phyloP scores from a whole-genome alignment of 2,329 filamentous ascomycete species.

The Bipolaris sorokiniana region DNA sequence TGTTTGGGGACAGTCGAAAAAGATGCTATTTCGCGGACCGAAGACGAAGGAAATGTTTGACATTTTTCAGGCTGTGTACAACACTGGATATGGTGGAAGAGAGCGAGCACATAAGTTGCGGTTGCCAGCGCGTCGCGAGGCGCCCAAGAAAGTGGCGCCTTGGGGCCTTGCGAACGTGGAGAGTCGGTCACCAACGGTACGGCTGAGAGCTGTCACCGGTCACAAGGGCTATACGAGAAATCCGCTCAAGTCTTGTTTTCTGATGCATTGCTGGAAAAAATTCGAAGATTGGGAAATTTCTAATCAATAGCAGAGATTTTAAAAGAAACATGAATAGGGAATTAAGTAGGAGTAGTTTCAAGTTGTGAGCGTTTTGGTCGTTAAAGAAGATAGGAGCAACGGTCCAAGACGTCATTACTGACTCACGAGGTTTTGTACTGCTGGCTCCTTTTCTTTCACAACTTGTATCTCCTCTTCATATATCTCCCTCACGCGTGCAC shows the following conservation, averaged over 20 bases:
- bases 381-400: neutral
- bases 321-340: no score
- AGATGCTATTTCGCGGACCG: slow-evolving; percentile 45
- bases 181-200: neutral
- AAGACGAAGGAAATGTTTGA: slow-evolving; percentile 46
- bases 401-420: neutral
- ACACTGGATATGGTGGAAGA: neutral
- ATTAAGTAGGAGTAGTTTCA: no score
- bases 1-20: slow-evolving; percentile 46
- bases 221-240: neutral
- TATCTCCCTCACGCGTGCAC: slow-evolving; percentile 41
- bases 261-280: no score
- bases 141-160: slow-evolving; percentile 11
- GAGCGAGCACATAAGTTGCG: neutral
- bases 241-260: no score
- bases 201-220: neutral
- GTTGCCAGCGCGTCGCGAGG: slow-evolving; percentile 4
- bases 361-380: no score
- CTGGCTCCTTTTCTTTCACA: slow-evolving; percentile 7
- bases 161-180: neutral
- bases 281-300: no score
- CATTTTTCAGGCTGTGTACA: slow-evolving; percentile 22
- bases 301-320: no score
- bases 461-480: slow-evolving; percentile 43
- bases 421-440: neutral